phyloP scores from a whole-genome alignment of 2,329 filamentous ascomycete species.

The Fusarium kyushuense region DNA sequence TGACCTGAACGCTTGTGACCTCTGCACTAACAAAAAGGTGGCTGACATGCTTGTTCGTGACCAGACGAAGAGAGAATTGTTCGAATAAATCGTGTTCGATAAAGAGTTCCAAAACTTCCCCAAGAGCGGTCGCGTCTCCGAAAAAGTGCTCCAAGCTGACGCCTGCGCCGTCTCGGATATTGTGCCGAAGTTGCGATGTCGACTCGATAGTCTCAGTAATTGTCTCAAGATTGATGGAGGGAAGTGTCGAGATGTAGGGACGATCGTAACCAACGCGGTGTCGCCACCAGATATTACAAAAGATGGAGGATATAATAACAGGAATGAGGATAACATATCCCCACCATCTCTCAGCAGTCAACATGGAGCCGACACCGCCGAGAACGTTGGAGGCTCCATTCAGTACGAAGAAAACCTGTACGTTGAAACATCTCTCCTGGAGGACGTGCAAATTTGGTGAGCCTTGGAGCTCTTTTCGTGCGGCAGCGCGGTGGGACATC shows the following conservation, averaged over 20 bases:
- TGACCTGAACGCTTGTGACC: background rate
- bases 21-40: background rate
- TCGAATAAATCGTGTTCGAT: slow-evolving; percentile 40
- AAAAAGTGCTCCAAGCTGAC: slow-evolving; percentile 15
- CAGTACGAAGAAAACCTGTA: slow-evolving; percentile 57
- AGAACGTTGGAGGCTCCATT: slow-evolving; percentile 61
- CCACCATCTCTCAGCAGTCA: slow-evolving; percentile 64
- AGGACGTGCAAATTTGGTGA: slow-evolving; percentile 49
- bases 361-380: slow-evolving; percentile 62
- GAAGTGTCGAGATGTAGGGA: slow-evolving; percentile 16
- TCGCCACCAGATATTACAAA: slow-evolving; percentile 64
- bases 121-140: background rate
- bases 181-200: slow-evolving; percentile 18
- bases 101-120: slow-evolving; percentile 16
- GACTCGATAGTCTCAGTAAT: slow-evolving; percentile 27
- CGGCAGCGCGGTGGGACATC: slow-evolving; percentile 52
- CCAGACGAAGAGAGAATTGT: slow-evolving; percentile 19
- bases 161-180: slow-evolving; percentile 9
- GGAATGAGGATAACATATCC: slow-evolving; percentile 65
- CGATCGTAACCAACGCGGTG: slow-evolving; percentile 58
- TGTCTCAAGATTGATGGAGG: background rate
- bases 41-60: background rate
- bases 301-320: slow-evolving; percentile 60
- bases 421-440: slow-evolving; percentile 53
- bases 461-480: slow-evolving; percentile 42